Evolutionary conservation across 1,284 basidiomycete species (phyloP).

Genomic region (Ganoderma lucidum): DNA sequence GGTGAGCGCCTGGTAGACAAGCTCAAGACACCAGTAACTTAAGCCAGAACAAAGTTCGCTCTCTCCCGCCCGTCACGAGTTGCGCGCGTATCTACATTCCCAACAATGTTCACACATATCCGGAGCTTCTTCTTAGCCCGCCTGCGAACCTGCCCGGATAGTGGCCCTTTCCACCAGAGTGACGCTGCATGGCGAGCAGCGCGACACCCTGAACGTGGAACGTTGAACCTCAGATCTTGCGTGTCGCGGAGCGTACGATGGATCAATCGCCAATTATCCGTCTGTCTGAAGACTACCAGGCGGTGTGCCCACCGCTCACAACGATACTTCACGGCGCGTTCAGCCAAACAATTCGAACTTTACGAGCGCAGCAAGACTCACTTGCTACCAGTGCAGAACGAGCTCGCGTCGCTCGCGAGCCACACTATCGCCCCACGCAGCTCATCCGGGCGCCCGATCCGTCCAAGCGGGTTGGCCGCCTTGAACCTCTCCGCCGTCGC

Average conservation of each 20-base stretch:
- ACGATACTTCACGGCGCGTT: not conserved
- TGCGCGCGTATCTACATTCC: not conserved
- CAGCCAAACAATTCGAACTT: not conserved
- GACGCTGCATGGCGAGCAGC: not conserved
- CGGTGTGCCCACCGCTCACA: not conserved
- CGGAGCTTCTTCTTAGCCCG: not conserved
- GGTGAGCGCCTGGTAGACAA: not conserved
- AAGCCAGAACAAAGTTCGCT: not conserved
- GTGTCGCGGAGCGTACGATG: no score
- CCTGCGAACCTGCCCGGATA: not conserved
- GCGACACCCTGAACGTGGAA: no score
- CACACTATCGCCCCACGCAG: constrained; percentile 75
- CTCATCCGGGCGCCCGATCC: constrained; percentile 78
- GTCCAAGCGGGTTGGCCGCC: constrained; percentile 67
- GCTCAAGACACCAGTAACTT: no score
- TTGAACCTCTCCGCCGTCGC: not conserved
- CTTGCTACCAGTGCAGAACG: constrained; percentile 39
- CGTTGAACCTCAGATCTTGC: no score
- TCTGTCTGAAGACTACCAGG: not conserved
- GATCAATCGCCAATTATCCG: not conserved
- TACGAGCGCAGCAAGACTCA: not conserved
- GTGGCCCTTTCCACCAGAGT: not conserved
- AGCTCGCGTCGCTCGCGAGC: constrained; percentile 76
- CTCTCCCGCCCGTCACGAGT: not conserved
- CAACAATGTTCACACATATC: not conserved